These are phyloP conservation scores for Pseudoneurospora amorphoporcata DNA, from an alignment of 495 filamentous ascomycete species.

Conservation along the genomic window DNA sequence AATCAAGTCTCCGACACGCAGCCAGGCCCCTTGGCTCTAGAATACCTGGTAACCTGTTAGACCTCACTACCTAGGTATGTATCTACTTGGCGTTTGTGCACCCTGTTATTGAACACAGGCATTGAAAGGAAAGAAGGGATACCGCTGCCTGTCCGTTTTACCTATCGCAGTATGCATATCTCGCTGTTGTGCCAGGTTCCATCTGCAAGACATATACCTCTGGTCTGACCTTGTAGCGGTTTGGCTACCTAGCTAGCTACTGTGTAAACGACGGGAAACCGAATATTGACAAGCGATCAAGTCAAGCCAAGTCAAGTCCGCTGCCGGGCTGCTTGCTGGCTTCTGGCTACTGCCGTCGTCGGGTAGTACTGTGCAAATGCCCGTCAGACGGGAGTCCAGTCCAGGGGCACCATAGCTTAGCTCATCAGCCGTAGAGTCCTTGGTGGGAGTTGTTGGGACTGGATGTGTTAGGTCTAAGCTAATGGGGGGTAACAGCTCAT, in stretches of 20 bases:
- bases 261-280: background rate
- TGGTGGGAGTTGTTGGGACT: background rate
- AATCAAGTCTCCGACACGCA: background rate
- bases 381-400: background rate
- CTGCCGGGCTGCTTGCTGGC: background rate
- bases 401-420: background rate
- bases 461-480: background rate
- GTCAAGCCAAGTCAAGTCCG: background rate
- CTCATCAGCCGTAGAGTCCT: background rate
- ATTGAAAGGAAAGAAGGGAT: background rate
- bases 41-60: background rate
- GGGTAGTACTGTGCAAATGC: background rate
- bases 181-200: background rate
- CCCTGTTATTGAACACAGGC: background rate
- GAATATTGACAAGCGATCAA: background rate
- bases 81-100: background rate
- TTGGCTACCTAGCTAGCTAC: background rate
- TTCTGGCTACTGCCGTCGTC: background rate
- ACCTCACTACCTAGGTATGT: background rate
- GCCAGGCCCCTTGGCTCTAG: background rate
- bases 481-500: background rate
- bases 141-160: background rate
- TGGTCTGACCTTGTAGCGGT: background rate
- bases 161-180: background rate
- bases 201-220: background rate